Evolutionary conservation across 176 grass and related monocot species (phyloP), one percentile per base, ranked within the genome.

Genomic region (Oryza punctata): DNA sequence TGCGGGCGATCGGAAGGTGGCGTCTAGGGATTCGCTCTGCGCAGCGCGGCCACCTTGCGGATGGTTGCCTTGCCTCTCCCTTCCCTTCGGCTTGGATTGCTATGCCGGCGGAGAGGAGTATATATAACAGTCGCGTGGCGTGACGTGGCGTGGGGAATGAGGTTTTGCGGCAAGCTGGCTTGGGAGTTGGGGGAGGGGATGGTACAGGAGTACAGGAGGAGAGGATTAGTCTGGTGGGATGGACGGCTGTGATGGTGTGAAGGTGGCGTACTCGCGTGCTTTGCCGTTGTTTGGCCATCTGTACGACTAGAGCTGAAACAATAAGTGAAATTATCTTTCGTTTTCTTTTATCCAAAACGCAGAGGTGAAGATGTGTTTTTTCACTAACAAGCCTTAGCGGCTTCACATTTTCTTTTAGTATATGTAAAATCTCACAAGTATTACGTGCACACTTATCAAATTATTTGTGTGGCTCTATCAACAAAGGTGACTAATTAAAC

Each of bases 21-120:
- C 61, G 69, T 75, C 68, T 84, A 84, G 75, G 81, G 75, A 18
- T 74, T 88, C 45, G 32, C 32, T 33, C 32, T 4, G 32, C 19
- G 44, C 41, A 9, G 74, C 44, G 57, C 43, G 9, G 67, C 23
- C 18, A 45, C 37, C 38, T 73, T 12, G 29, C 19, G 69, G 12
- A 66, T n/a, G 27, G 47, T 12, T 70, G 12, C 49, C 16, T 12
- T 70, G 12, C 49, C 49, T 54, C 49, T 54, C 13, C 40, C 40
- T 37, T 7, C 46, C 47, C 65, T 63, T 67, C 12, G 49, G 47
- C 69, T 80, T 84, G 61, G 69, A 75, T 24, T 24, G 60, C 87
- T 7, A 78, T 59, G 75, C 81, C 29, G 75, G 27, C 84, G 61
- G 54, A 73, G 23, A 75, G 49, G 81, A 57, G 67, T 60, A 28